Evolutionary conservation across 202 grass and related monocot species (phyloP), one percentile per base, ranked within the genome.

Genomic region (Carex arenaria): DNA sequence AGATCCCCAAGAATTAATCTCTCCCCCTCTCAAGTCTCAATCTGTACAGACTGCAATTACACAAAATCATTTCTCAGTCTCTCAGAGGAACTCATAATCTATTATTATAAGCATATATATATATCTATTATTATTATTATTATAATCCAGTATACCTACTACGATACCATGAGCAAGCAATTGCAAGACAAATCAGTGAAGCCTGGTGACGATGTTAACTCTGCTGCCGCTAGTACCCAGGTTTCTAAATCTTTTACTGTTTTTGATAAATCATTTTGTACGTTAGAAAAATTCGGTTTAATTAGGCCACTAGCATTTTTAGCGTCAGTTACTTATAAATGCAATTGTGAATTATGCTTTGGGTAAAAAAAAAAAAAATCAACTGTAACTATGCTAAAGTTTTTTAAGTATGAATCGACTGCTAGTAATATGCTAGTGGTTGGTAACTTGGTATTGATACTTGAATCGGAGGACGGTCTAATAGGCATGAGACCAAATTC

Each of bases 141-240:
- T n/a, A n/a, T n/a, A n/a, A n/a, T n/a, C n/a, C n/a, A n/a, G n/a
- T n/a, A 26, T 26, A 26, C 26, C 26, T 26, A 26, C 26, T 52
- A 76, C 13, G 23, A 75, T 28, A 76, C 13, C 49, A 76, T 56
- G 72, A 76, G 51, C 49, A 76, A 55, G 26, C 72, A 76, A 56
- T 14, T 28, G 7, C 47, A 55, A 34, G 28, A 3, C 11, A 76
- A 76, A 55, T 56, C 40, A 71, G 40, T 22, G 67, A 71, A 47
- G 36, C 18, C 40, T 47, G 67, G 67, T 71, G 38, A 49, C 3
- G 17, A 71, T 71, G 0, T 47, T 5, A 10, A 5, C 67, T 71
- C 67, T 22, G 9, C 17, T 4, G 38, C 23, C 7, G 2, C 14
- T 75, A 51, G 10, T 31, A 56, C 26, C 26, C 72, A 76, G 72